Evolutionary conservation across 1,139 yeast genomes (phyloP), one percentile per base, ranked within the genome.

Genomic region (Candida labiduridarum): DNA sequence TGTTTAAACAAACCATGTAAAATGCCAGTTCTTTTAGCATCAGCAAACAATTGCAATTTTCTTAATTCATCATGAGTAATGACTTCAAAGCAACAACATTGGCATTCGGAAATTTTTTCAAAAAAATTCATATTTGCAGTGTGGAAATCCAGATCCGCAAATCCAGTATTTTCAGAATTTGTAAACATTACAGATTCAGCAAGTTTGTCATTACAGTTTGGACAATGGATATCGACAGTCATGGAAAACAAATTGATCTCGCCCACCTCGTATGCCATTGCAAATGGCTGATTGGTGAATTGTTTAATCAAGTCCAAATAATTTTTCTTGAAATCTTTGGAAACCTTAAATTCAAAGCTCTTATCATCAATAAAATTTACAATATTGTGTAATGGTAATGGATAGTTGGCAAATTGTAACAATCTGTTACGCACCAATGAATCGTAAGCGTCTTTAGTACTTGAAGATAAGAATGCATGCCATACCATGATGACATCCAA

Each of bases 401-500:
- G 67, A 42, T 53, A 58, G 18, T 53, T 50, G 46, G 65, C 63
- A 51, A 72, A 60, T 46, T 55, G 50, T 19, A 52, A 41, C 42
- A 65, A 58, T 15, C 63, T 56, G 48, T 62, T 60, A 29, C 73
- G 61, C 12, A 58, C 49, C 38, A 66, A 63, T 29, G 64, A 64
- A 42, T 70, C 74, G 49, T 68, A 64, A 47, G 57, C 66, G 0
- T 66, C 54, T 34, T 58, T 56, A 1, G 64, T 56, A 42, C 57
- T 52, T 34, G 56, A 45, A 12, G 54, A 41, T 19, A 56, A 44
- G 41, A 61, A 62, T 27, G 62, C 54, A 54, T 74, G 78, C 79
- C 78, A 74, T 0, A 73, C 72, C 69, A 73, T 63, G 11, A 72
- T 49, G 5, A 74, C 66, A 51, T 73, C 78, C 43, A 71, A 53